Conservation (phyloP, 1,284 basidiomycete genomes). For the Exobasidium cylindrosporum region DNA sequence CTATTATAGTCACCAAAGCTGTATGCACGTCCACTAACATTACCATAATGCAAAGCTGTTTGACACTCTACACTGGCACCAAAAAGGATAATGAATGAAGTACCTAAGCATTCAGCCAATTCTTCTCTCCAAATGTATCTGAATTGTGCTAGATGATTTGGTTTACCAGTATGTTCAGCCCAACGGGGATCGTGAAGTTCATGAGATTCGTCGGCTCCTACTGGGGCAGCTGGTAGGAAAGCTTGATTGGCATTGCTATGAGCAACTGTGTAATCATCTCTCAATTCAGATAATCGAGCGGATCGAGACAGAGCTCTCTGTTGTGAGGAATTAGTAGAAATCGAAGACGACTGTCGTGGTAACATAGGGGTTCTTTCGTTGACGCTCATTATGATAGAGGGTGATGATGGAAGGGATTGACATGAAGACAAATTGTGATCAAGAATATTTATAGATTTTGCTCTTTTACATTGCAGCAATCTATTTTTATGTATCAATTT, state of each 20-base stretch:
- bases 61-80: conserved; percentile 49
- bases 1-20: conserved; percentile 30
- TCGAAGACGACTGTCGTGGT: not conserved
- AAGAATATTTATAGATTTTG: too few relatives aligned
- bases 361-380: not conserved
- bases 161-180: conserved; percentile 15
- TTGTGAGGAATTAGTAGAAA: not conserved
- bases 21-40: conserved; percentile 13
- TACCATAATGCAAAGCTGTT: conserved; percentile 36
- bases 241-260: not conserved
- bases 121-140: conserved; percentile 35
- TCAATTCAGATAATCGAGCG: not conserved
- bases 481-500: too few relatives aligned
- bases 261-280: not conserved
- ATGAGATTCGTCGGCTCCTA: not conserved
- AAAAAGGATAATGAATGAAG: conserved; percentile 28
- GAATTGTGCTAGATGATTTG: conserved; percentile 29
- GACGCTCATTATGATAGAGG: not conserved
- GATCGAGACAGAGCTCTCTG: not conserved
- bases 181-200: conserved; percentile 30
- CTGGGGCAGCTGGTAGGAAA: not conserved
- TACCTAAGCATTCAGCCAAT: conserved; percentile 21
- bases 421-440: too few relatives aligned
- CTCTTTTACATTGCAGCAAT: too few relatives aligned
- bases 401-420: not conserved